These are phyloP conservation scores for Mycena venus DNA, from an alignment of 768 basidiomycete species.

Conservation along the genomic window DNA sequence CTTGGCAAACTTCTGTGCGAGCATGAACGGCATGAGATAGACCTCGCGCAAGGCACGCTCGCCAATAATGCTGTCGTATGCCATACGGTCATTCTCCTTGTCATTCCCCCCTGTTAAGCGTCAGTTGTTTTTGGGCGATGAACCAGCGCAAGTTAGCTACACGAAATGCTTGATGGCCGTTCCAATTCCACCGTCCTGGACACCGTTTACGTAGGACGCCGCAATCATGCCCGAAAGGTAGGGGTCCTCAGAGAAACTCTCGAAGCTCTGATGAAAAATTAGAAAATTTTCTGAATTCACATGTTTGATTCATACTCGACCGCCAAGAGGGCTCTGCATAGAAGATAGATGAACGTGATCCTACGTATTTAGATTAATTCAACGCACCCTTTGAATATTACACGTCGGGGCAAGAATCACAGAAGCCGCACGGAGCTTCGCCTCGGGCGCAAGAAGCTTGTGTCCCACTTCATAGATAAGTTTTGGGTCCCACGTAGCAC, in stretches of 20 bases:
- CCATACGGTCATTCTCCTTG: conserved; percentile 84
- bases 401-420: conserved; percentile 85
- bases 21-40: conserved; percentile 83
- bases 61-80: conserved; percentile 74
- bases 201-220: conserved; percentile 80
- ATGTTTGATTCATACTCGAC: conserved; percentile 59
- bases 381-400: conserved; percentile 81
- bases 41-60: conserved; percentile 80
- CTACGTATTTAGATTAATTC: neutral
- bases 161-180: conserved; percentile 87
- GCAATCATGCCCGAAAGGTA: conserved; percentile 78
- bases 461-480: conserved; percentile 74
- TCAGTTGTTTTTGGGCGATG: neutral
- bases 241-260: conserved; percentile 87
- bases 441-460: conserved; percentile 78
- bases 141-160: conserved; percentile 49
- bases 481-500: conserved; percentile 79
- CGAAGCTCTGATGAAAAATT: conserved; percentile 65
- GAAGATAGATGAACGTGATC: neutral
- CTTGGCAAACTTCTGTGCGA: conserved; percentile 73
- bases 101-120: conserved; percentile 72
- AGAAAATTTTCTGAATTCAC: neutral
- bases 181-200: conserved; percentile 83
- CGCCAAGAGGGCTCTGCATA: conserved; percentile 75
- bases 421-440: conserved; percentile 77